Evolutionary conservation across 805 yeast genomes (phyloP), one percentile per base, ranked within the genome.

Genomic region (Myxozyma kluyveri): DNA sequence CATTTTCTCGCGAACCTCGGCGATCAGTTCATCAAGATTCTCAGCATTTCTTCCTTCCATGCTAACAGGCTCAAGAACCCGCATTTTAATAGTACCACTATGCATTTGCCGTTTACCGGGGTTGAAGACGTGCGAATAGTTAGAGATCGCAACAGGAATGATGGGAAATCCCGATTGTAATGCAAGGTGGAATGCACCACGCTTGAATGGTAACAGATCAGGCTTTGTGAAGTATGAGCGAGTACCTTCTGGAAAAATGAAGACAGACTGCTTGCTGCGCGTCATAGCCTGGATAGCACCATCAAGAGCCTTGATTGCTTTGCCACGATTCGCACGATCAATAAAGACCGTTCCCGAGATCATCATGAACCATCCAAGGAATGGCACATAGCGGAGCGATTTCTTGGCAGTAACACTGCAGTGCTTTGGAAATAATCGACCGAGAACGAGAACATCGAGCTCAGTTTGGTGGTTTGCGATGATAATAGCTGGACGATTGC

Each of bases 151-250:
- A 45, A 86, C 74, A 6, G 99, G 99, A 22, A 93, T 80, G 45
- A 93, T 75, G 18, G 98, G 98, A 33, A 91, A 82, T 38, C 81
- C 81, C 4, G 95, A 95, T 70, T 89, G 96, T 57, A 86, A 85
- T 5, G 99, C 99, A 65, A 93, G 77, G 70, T 93, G 97, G 82
- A 93, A 93, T 0, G 98, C 97, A 49, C 99, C 99, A 67, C 93
- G 93, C 70, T 93, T 93, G 73, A 93, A 88, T 0, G 96, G 95
- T 45, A 88, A 75, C 67, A 93, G 71, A 2, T 76, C 81, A 45
- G 95, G 83, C 32, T 75, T 76, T 22, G 79, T 70, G 9, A 85
- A 71, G 59, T 84, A 86, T 0, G 97, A 88, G 69, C 99, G 80
- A 1, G 99, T 93, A 24, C 99, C 99, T 70, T 93, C 99, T 23